phyloP scores from a whole-genome alignment of 2,329 filamentous ascomycete genomes.

The Fusarium sp. region DNA sequence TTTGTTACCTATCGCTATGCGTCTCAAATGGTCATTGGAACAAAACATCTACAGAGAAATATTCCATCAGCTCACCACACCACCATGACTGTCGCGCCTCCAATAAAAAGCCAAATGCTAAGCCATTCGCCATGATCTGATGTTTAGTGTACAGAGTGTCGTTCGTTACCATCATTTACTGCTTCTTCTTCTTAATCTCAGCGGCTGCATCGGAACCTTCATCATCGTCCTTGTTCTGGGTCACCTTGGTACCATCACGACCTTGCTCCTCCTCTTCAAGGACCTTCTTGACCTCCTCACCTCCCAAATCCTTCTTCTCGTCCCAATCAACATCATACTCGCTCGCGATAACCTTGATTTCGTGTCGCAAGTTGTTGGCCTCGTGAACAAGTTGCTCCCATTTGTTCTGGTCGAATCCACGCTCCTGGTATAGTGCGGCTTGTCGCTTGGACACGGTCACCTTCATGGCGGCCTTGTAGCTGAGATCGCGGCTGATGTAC shows the following conservation, averaged over 20 bases:
- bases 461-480: slow-evolving; percentile 87
- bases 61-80: slow-evolving; percentile 10
- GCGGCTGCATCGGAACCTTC: slow-evolving; percentile 40
- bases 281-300: slow-evolving; percentile 71
- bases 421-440: slow-evolving; percentile 77
- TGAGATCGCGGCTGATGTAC: slow-evolving; percentile 90
- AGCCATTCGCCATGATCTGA: slow-evolving; percentile 33
- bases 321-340: slow-evolving; percentile 95
- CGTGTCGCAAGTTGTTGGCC: slow-evolving; percentile 78
- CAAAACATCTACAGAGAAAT: slow-evolving; percentile 9
- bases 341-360: slow-evolving; percentile 82
- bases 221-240: slow-evolving; percentile 54
- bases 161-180: slow-evolving; percentile 15
- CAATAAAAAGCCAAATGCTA: not conserved
- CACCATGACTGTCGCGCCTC: slow-evolving; percentile 1
- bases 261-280: slow-evolving; percentile 65
- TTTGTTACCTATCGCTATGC: slow-evolving; percentile 31
- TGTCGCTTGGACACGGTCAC: slow-evolving; percentile 85
- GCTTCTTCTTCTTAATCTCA: slow-evolving; percentile 44
- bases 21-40: not conserved
- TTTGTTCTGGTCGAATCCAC: slow-evolving; percentile 78
- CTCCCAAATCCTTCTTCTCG: slow-evolving; percentile 77
- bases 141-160: slow-evolving; percentile 14
- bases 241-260: slow-evolving; percentile 51
- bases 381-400: slow-evolving; percentile 87